Evolutionary conservation across 192 early-diverging fungal genomes (phyloP).

Genomic region (Glomus cerebriforme): DNA sequence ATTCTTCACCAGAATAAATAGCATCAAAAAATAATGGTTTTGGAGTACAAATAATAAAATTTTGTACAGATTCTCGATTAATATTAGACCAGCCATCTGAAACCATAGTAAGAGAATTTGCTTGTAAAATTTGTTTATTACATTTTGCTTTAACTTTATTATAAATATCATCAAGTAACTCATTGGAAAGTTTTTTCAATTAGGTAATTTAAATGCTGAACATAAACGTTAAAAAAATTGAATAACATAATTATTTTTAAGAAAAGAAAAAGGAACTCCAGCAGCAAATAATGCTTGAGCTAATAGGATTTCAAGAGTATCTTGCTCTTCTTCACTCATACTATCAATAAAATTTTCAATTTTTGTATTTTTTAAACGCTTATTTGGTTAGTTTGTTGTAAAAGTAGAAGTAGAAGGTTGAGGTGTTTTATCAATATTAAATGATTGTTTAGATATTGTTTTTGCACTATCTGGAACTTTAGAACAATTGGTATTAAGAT

Average conservation of each 20-base stretch:
- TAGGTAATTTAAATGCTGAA: constrained; percentile 6
- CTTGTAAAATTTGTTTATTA: not conserved
- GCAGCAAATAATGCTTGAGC: not conserved
- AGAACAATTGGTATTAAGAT: too few species aligned
- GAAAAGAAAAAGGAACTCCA: not conserved
- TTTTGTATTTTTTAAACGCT: too few species aligned
- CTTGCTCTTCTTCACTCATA: too few species aligned
- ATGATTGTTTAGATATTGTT: too few species aligned
- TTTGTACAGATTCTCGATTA: not conserved
- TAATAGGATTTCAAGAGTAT: too few species aligned
- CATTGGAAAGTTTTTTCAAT: not conserved
- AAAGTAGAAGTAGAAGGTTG: too few species aligned
- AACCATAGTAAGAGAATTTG: not conserved
- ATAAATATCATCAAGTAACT: not conserved
- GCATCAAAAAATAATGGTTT: not conserved
- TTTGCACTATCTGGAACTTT: too few species aligned
- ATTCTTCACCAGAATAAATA: not conserved
- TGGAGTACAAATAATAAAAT: not conserved
- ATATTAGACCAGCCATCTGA: constrained; percentile 15
- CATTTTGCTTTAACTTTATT: not conserved
- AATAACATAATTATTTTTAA: not conserved
- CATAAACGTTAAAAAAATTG: not conserved
- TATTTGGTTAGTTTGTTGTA: too few species aligned
- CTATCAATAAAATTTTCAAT: too few species aligned
- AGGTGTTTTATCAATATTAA: too few species aligned